Evolutionary conservation across 116 monocot species (phyloP).

Genomic region (Iris pallida): DNA sequence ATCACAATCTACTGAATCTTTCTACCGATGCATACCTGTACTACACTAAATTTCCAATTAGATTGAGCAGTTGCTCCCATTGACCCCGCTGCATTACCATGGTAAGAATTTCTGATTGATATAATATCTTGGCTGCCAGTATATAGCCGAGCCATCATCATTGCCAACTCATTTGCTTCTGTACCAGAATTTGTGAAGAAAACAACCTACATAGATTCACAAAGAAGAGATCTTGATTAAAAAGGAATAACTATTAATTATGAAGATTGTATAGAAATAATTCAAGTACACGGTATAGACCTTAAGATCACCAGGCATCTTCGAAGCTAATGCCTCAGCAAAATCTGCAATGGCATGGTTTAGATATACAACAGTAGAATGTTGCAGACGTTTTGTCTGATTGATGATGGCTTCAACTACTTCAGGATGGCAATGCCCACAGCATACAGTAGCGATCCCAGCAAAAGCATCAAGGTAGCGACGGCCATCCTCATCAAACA

Average conservation of each 20-base stretch:
- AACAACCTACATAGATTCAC: conserved; percentile 60
- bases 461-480: conserved; percentile 76
- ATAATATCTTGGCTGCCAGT: conserved; percentile 79
- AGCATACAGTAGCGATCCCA: conserved; percentile 73
- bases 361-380: conserved; percentile 69
- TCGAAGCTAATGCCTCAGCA: conserved; percentile 75
- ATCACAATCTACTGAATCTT: too few relatives aligned
- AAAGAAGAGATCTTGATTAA: background rate
- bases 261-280: background rate
- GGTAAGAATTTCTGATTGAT: conserved; percentile 76
- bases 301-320: conserved; percentile 85
- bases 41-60: conserved; percentile 75
- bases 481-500: conserved; percentile 69
- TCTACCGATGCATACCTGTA: conserved; percentile 41
- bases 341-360: conserved; percentile 67
- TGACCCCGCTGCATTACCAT: conserved; percentile 81
- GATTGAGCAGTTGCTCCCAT: conserved; percentile 77
- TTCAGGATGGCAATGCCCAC: conserved; percentile 84
- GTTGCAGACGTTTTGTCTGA: conserved; percentile 56
- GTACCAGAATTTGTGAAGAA: conserved; percentile 99
- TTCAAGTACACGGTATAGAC: conserved; percentile 4
- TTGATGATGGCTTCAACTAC: conserved; percentile 50
- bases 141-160: conserved; percentile 83
- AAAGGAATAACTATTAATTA: background rate
- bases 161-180: conserved; percentile 92